Evolutionary conservation across 1,139 yeast species (phyloP).

Genomic region (Diutina ranongensis): DNA sequence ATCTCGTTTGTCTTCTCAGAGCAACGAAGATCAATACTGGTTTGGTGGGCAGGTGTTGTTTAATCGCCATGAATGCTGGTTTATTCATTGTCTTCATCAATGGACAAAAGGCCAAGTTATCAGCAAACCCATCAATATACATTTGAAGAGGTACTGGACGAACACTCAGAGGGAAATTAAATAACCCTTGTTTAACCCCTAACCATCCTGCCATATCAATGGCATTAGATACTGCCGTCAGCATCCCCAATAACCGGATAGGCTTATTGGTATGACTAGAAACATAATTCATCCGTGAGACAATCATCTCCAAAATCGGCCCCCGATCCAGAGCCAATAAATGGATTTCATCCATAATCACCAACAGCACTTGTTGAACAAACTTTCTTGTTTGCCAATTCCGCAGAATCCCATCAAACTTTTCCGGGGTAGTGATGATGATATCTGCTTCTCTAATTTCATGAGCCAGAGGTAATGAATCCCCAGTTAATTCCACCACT

Average conservation of each 20-base stretch:
- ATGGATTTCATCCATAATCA: conserved; percentile 97
- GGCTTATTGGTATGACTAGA: conserved; percentile 66
- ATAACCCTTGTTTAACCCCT: conserved; percentile 79
- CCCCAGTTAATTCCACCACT: conserved; percentile 94
- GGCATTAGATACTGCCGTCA: conserved; percentile 97
- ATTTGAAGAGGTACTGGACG: conserved; percentile 96
- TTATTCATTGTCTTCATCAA: conserved; percentile 97
- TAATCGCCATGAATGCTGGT: conserved; percentile 94
- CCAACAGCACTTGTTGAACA: conserved; percentile 82
- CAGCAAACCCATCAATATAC: conserved; percentile 97
- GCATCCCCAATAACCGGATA: conserved; percentile 80
- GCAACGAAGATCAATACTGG: conserved; percentile 95
- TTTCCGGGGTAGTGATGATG: conserved; percentile 94
- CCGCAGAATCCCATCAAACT: conserved; percentile 97
- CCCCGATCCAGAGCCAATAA: conserved; percentile 96
- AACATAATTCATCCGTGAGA: conserved; percentile 92
- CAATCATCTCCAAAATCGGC: conserved; percentile 96
- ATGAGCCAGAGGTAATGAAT: conserved; percentile 79
- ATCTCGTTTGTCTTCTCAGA: conserved; percentile 90
- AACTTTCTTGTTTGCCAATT: conserved; percentile 94
- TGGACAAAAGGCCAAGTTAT: conserved; percentile 87
- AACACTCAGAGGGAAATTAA: conserved; percentile 89
- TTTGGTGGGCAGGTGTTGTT: conserved; percentile 85
- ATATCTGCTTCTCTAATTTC: conserved; percentile 87
- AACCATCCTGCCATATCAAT: conserved; percentile 98